These are phyloP conservation scores for Plectranthus barbatus DNA, from an alignment of 257 asterid genomes.

Conservation along the genomic window DNA sequence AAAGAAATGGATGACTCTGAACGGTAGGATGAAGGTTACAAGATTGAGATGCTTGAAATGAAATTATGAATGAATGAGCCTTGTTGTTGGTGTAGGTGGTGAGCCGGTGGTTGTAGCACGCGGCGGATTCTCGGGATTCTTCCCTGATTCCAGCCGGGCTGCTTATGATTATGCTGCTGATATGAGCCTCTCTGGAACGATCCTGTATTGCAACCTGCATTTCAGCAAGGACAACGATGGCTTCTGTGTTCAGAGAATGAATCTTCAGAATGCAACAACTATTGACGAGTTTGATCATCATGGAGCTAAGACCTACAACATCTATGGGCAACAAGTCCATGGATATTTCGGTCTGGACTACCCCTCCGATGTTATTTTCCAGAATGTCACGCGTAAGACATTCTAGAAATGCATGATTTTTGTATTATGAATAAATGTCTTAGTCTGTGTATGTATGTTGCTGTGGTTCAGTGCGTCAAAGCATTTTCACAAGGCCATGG, in stretches of 20 bases:
- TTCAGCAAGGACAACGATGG: constrained; percentile 54
- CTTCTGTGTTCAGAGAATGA: constrained; percentile 42
- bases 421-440: no score
- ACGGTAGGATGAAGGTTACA: constrained; percentile 29
- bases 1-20: constrained; percentile 66
- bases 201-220: constrained; percentile 69
- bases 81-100: constrained; percentile 24
- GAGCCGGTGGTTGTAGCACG: constrained; percentile 42
- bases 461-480: constrained; percentile 41
- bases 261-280: constrained; percentile 54
- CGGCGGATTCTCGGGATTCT: constrained; percentile 74
- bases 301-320: constrained; percentile 37
- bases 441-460: background rate
- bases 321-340: constrained; percentile 44
- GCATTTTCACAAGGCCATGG: constrained; percentile 34
- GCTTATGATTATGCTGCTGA: constrained; percentile 38
- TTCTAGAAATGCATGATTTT: no score
- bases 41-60: no score
- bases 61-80: no score
- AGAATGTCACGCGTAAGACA: constrained; percentile 38
- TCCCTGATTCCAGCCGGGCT: constrained; percentile 45
- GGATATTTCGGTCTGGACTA: constrained; percentile 80
- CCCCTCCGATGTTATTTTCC: constrained; percentile 21
- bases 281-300: constrained; percentile 37
- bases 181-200: constrained; percentile 38